Evolutionary conservation across 345 rosid species (phyloP), one percentile per base, ranked within the genome.

Genomic region (Litchi chinensis): DNA sequence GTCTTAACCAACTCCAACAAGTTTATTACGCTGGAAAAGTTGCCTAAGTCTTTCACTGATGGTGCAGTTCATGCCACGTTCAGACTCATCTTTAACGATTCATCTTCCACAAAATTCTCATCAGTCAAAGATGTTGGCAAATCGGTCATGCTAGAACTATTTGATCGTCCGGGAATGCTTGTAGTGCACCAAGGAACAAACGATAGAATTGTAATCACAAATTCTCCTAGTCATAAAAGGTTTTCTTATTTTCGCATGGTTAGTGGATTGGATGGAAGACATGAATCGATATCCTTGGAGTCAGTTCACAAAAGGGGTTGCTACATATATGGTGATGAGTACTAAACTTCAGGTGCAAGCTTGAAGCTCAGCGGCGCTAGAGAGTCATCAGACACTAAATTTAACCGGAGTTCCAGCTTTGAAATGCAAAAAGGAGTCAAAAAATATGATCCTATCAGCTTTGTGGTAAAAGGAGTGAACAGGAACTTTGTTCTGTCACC

Each of bases 381-480:
- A 3, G 76, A 41, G 19, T 56, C 75, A 2, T 56, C 74, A 0
- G 79, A 62, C 5, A 22, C 44, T 22, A 74, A 68, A 60, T 83
- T 85, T 76, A 71, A 71, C 4, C 16, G 62, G 13, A 83, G 79
- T 44, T 81, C 85, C 22, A 87, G 90, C 82, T 87, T 87, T 69
- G 15, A 18, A 32, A 57, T 82, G 79, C 68, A 19, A 18, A 68
- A 82, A 16, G 90, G 84, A 54, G 26, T 80, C 0, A 68, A 81
- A 44, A 41, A 68, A 3, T 89, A 86, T 76, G 84, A 87, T 83
- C 88, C 86, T 15, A 73, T 86, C 50, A 89, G 87, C 82, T 89
- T 89, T 60, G 83, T 80, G 28, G 90, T 87, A 6, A 71, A 79
- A 70, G 90, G 89, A 44, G 68, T 15, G 24, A 78, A 24, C 0